Percentiles rank a stretch among this genome's conserved stretches.
Conservation (phyloP, 495 filamentous ascomycete species). For the Penicillium lividum region DNA sequence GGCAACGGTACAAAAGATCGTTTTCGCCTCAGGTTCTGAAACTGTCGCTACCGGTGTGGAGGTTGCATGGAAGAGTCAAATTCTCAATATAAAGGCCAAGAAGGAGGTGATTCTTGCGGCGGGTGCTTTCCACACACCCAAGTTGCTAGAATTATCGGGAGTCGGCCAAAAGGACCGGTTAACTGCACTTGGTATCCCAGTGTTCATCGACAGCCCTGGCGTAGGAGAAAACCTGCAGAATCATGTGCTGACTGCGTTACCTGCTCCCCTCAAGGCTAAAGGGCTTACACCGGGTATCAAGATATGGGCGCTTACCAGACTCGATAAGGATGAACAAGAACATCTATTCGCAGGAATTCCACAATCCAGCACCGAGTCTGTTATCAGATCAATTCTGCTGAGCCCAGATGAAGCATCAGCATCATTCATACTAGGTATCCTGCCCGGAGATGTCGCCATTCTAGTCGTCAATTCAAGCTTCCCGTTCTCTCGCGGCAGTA, state of each 20-base stretch:
- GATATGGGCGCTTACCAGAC: slow-evolving; percentile 9
- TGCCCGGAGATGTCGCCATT: slow-evolving; percentile 12
- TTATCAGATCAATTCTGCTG: slow-evolving; percentile 15
- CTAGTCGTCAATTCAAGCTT: slow-evolving; percentile 19
- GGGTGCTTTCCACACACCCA: slow-evolving; percentile 52
- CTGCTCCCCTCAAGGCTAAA: slow-evolving; percentile 9
- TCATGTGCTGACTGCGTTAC: slow-evolving; percentile 24
- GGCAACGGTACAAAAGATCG: slow-evolving; percentile 45
- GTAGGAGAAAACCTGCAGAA: slow-evolving; percentile 50
- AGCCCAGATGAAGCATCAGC: slow-evolving; percentile 17
- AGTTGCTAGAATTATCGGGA: slow-evolving; percentile 55
- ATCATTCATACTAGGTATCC: slow-evolving; percentile 2
- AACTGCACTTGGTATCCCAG: slow-evolving; percentile 24
- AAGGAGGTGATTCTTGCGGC: slow-evolving; percentile 55
- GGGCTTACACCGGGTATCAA: slow-evolving; percentile 11
- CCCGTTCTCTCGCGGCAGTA: slow-evolving; percentile 40
- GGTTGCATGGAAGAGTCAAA: slow-evolving; percentile 27
- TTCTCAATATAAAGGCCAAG: slow-evolving; percentile 17
- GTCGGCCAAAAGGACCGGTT: slow-evolving; percentile 27
- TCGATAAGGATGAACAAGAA: slow-evolving; percentile 12
- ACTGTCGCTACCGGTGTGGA: slow-evolving; percentile 31
- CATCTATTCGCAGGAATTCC: neutral
- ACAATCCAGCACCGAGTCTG: neutral
- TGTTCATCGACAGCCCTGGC: slow-evolving; percentile 33
- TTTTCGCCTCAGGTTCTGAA: slow-evolving; percentile 22